phyloP scores from a whole-genome alignment of 2,329 filamentous ascomycete genomes.

The Aspergillus sclerotialis region DNA sequence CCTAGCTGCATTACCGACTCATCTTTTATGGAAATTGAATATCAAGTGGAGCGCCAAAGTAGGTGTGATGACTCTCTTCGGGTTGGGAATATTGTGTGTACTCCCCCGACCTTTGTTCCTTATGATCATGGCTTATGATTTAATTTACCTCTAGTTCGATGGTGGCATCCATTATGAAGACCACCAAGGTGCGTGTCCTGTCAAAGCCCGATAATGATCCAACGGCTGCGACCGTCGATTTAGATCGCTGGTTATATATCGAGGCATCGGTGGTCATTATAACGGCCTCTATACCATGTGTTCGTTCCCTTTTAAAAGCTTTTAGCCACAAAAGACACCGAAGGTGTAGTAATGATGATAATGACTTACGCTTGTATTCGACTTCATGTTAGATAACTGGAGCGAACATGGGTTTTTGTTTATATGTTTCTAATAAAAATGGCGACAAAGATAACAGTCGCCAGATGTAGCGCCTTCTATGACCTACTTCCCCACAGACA shows the following conservation, averaged over 20 bases:
- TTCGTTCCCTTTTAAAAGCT: slow-evolving; percentile 15
- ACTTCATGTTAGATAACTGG: no score
- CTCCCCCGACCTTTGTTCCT: no score
- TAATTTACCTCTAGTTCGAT: slow-evolving; percentile 17
- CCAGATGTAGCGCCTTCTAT: no score
- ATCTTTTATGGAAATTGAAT: slow-evolving; percentile 26
- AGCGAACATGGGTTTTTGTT: no score
- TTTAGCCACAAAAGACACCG: not conserved
- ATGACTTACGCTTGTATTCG: no score
- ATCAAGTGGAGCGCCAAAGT: slow-evolving; percentile 20
- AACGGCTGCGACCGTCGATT: slow-evolving; percentile 14
- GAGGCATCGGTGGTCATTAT: slow-evolving; percentile 23
- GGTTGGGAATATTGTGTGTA: slow-evolving; percentile 24
- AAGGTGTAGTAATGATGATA: no score
- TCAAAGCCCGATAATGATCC: slow-evolving; percentile 13
- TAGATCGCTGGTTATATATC: slow-evolving; percentile 21
- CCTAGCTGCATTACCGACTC: slow-evolving; percentile 23
- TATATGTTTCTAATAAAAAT: no score
- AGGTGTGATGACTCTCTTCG: slow-evolving; percentile 18
- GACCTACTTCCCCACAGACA: no score
- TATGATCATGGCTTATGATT: no score
- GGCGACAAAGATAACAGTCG: no score
- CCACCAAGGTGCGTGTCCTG: slow-evolving; percentile 13
- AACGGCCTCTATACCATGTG: slow-evolving; percentile 19
- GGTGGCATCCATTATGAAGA: slow-evolving; percentile 18